A percentile compares a stretch with the other conserved stretches of the same genome.
Evolutionary conservation across 2,329 filamentous ascomycete genomes (phyloP).

Genomic region (Ilyonectria mors-panacis): DNA sequence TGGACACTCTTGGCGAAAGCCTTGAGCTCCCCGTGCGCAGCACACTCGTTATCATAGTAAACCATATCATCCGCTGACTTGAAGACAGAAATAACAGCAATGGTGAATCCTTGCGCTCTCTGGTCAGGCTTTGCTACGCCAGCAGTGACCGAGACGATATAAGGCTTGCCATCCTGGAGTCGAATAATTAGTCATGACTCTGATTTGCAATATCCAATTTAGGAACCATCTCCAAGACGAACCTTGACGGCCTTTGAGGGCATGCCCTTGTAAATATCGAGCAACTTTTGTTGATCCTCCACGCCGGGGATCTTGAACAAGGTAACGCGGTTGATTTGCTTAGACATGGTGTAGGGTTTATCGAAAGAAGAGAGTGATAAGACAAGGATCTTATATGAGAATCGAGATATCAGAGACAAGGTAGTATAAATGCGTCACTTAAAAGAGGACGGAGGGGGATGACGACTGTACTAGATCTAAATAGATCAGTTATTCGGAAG

Average conservation of each 20-base stretch:
- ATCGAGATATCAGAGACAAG: not conserved
- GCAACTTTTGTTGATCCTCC: conserved; percentile 50
- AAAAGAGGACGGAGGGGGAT: not conserved
- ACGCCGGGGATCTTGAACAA: conserved; percentile 56
- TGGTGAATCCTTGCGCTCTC: conserved; percentile 71
- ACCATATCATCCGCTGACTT: conserved; percentile 71
- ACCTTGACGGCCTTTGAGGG: conserved; percentile 52
- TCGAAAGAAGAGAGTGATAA: not conserved
- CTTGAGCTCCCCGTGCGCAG: conserved; percentile 52
- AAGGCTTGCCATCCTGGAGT: conserved; percentile 71
- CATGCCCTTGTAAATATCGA: conserved; percentile 53
- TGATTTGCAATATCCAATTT: accelerated
- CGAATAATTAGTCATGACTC: not conserved
- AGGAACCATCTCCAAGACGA: not conserved
- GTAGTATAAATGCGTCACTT: not conserved
- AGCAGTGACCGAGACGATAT: conserved; percentile 68
- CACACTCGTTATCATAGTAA: conserved; percentile 69
- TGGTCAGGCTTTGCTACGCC: conserved; percentile 66
- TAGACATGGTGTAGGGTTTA: conserved; percentile 28
- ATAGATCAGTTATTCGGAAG: conserved; percentile 23
- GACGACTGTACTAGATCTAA: conserved; percentile 14
- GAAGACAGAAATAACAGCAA: conserved; percentile 71
- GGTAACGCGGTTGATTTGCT: conserved; percentile 47
- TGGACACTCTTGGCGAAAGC: conserved; percentile 50
- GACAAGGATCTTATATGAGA: conserved; percentile 7